Percentiles rank a stretch among this genome's conserved stretches.
Evolutionary conservation across 352 stramenopile species (phyloP).

Genomic region (Pythium brassicae): DNA sequence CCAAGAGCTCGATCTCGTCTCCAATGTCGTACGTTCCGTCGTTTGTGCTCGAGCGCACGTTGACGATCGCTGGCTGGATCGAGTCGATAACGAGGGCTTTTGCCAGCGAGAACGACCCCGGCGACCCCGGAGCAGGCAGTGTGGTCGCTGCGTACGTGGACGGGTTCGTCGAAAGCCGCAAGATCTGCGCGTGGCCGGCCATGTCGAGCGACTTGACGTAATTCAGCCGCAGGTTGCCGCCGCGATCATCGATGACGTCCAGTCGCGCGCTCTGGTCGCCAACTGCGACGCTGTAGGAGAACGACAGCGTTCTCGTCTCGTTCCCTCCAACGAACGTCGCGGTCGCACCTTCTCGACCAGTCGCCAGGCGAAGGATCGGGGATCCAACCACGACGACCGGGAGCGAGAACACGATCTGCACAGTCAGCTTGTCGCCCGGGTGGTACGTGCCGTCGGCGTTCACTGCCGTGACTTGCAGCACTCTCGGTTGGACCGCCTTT

Average conservation of each 20-base stretch:
- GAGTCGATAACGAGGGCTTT: slow-evolving; percentile 50
- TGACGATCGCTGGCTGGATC: slow-evolving; percentile 32
- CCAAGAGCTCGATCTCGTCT: slow-evolving; percentile 39
- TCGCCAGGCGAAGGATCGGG: slow-evolving; percentile 36
- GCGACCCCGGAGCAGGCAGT: slow-evolving; percentile 37
- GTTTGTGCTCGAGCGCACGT: slow-evolving; percentile 26
- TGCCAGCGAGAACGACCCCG: slow-evolving; percentile 37
- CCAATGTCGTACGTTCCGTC: slow-evolving; percentile 69
- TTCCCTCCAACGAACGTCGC: slow-evolving; percentile 35
- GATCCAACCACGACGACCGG: slow-evolving; percentile 55
- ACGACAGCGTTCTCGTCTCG: slow-evolving; percentile 34
- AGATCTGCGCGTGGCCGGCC: slow-evolving; percentile 31
- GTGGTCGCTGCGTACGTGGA: slow-evolving; percentile 33
- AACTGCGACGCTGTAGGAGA: slow-evolving; percentile 38
- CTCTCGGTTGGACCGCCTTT: slow-evolving; percentile 39
- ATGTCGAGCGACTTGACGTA: slow-evolving; percentile 49
- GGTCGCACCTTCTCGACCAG: slow-evolving; percentile 12
- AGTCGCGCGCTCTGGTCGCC: slow-evolving; percentile 34
- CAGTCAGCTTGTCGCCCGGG: slow-evolving; percentile 43
- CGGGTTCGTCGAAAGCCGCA: slow-evolving; percentile 39
- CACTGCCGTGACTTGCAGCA: slow-evolving; percentile 30
- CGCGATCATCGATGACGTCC: slow-evolving; percentile 51
- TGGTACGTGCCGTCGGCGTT: slow-evolving; percentile 46
- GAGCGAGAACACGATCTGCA: slow-evolving; percentile 59
- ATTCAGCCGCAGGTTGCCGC: slow-evolving; percentile 23